Evolutionary conservation across 169 alveolate species (phyloP).

Genomic region (Plasmodium knowlesi): DNA sequence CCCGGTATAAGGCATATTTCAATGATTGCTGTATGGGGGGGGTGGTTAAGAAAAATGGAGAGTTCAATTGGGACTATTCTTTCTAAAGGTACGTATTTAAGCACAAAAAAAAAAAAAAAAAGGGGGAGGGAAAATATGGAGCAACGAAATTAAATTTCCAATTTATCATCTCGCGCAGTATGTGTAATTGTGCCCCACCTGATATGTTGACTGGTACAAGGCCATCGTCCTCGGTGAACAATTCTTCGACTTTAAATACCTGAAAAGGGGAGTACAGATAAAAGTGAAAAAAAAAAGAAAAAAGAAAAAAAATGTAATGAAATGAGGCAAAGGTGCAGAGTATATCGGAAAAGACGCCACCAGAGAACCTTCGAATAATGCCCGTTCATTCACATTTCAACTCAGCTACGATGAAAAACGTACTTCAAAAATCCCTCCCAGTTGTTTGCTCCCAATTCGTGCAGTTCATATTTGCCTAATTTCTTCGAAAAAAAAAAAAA

Average conservation of each 20-base stretch:
- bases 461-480: constrained; percentile 63
- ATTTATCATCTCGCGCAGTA: not conserved
- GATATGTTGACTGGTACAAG: constrained; percentile 81
- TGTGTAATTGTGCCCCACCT: constrained; percentile 46
- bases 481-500: constrained; percentile 36
- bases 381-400: not conserved
- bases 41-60: not conserved
- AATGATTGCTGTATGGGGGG: constrained; percentile 74
- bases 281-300: not conserved
- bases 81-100: not conserved
- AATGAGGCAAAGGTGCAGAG: not conserved
- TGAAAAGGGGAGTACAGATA: not conserved
- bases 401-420: constrained; percentile 2
- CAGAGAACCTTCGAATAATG: not conserved
- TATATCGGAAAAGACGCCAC: not conserved
- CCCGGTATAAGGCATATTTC: constrained; percentile 79
- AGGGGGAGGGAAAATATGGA: not conserved
- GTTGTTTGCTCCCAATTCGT: constrained; percentile 61
- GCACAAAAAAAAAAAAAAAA: too few relatives aligned
- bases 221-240: constrained; percentile 82
- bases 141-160: not conserved
- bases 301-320: not conserved
- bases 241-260: constrained; percentile 75
- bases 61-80: not conserved
- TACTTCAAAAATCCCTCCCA: constrained; percentile 70